Evolutionary conservation across 2,329 filamentous ascomycete genomes (phyloP), one percentile per base, ranked within the genome.

Genomic region (Monilinia fructicola): DNA sequence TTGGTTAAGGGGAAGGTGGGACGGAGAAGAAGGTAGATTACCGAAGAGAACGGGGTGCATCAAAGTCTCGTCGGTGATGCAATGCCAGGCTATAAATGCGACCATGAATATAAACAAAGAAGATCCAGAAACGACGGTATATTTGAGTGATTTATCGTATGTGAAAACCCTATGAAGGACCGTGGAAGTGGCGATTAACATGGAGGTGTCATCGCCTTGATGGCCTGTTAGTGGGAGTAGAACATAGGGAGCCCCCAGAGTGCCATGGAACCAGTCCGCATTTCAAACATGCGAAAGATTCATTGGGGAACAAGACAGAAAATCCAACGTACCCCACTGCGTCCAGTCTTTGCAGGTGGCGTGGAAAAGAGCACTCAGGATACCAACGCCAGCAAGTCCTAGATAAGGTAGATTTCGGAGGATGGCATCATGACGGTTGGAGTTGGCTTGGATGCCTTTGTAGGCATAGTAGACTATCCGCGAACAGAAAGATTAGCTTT

Each of bases 161-260:
- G 80, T 81, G 65, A 81, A 78, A 5, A 82, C 75, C 59, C 81
- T 80, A 58, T 85, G 82, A 6, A 87, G 77, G 65, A 87, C 78
- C 0, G 83, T 78, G 68, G 81, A 83, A 28, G 79, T 80, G 5
- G 86, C 79, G 16, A 83, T 75, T 40, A 86, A 79, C 85, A 87
- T 87, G 64, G 83, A 82, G n/a, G 87, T 76, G 71, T 87, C 85
- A 70, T 87, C 85, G 69, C 79, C 80, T 74, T 18, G 31, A 4
- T 60, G 48, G 18, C 48, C 38, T 46, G 50, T 81, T 78, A 74
- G 81, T 78, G 21, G 46, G 18, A n/a, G 26, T 4, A 26, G n/a
- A 52, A 23, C 12, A 52, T 16, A n/a, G 21, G 21, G 6, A 52
- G 46, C 23, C 23, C 11, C 23, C 48, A 26, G 48, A 26, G 48